phyloP scores from a whole-genome alignment of 768 basidiomycete genomes.

The Boletus subcaerulescens region DNA sequence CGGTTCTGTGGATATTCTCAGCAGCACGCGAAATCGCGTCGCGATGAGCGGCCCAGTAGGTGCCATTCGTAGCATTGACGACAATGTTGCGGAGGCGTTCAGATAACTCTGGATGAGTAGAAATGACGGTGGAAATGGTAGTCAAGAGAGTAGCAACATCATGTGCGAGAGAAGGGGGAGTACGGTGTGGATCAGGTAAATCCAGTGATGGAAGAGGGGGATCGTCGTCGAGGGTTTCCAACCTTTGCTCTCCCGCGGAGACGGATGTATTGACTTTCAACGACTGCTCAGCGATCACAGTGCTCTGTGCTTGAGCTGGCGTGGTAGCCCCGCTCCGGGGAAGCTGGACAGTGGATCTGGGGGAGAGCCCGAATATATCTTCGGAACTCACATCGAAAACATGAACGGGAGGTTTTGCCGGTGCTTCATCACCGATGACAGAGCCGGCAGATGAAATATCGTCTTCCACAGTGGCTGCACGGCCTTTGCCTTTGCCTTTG shows the following conservation, averaged over 20 bases:
- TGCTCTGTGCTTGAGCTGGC: conserved; percentile 37
- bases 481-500: conserved; percentile 42
- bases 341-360: conserved; percentile 13
- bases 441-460: conserved; percentile 43
- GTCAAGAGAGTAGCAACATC: conserved; percentile 65
- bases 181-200: conserved; percentile 20
- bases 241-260: conserved; percentile 9
- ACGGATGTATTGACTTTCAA: conserved; percentile 14
- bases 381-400: conserved; percentile 43
- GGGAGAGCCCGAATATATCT: conserved; percentile 21
- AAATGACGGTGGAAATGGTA: conserved; percentile 51
- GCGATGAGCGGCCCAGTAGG: conserved; percentile 68
- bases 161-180: conserved; percentile 49
- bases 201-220: conserved; percentile 52
- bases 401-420: conserved; percentile 60
- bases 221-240: conserved; percentile 33
- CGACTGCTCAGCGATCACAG: conserved; percentile 31
- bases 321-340: conserved; percentile 24
- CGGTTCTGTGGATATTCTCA: conserved; percentile 48
- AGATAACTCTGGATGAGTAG: conserved; percentile 68
- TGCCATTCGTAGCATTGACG: conserved; percentile 57
- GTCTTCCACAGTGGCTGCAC: conserved; percentile 28
- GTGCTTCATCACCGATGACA: conserved; percentile 38
- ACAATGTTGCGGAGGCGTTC: conserved; percentile 64
- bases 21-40: conserved; percentile 57